Evolutionary conservation across 2,329 filamentous ascomycete species (phyloP).

Genomic region (Pseudogymnoascus sp.): DNA sequence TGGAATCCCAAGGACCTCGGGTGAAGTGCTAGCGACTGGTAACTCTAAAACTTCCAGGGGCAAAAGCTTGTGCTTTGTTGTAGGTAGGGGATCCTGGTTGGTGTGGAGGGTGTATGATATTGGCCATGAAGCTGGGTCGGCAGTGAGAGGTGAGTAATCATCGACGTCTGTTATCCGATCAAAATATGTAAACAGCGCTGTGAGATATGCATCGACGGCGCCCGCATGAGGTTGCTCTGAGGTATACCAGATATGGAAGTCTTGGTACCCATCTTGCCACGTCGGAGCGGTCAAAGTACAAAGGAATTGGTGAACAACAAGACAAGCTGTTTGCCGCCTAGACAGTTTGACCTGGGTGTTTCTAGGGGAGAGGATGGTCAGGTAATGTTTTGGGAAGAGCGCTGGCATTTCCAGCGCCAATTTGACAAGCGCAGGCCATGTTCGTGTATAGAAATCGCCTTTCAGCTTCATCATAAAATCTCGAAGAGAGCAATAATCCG

Average conservation of each 20-base stretch:
- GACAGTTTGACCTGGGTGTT: neutral
- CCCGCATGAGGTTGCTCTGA: neutral
- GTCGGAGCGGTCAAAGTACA: neutral
- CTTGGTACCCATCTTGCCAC: neutral
- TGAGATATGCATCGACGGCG: neutral
- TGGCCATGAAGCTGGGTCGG: neutral
- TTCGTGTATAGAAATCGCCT: neutral
- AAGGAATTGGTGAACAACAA: slow-evolving; percentile 1
- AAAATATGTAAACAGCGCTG: neutral
- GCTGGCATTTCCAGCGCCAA: neutral
- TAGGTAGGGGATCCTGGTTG: neutral
- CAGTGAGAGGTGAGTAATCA: neutral
- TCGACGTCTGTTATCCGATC: neutral
- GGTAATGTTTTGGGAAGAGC: neutral
- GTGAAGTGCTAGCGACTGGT: neutral
- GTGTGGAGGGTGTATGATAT: neutral
- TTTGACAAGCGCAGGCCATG: neutral
- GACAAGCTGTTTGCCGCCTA: neutral
- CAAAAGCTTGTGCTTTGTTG: neutral
- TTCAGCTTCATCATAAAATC: neutral
- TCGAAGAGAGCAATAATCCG: neutral
- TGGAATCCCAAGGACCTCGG: neutral
- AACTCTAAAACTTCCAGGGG: neutral
- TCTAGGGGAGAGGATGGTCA: neutral
- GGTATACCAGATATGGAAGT: neutral